phyloP scores from a whole-genome alignment of 192 early-diverging fungal genomes.

The Entomortierella beljakovae region DNA sequence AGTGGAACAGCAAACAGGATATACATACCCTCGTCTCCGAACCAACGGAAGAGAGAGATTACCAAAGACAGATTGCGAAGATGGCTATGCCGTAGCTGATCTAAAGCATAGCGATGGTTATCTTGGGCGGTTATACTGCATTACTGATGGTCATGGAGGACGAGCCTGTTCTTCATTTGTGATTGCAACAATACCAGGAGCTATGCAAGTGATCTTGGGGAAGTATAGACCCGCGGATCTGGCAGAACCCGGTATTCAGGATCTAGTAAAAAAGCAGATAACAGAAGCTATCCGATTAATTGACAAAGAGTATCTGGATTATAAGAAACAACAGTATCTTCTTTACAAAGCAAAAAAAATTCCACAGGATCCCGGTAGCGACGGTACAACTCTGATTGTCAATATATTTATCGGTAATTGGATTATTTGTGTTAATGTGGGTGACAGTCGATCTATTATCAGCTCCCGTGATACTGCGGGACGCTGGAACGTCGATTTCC shows the following conservation, averaged over 20 bases:
- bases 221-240: constrained; percentile 52
- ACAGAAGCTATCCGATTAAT: constrained; percentile 56
- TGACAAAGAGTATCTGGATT: constrained; percentile 65
- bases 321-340: constrained; percentile 60
- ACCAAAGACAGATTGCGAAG: constrained; percentile 65
- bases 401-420: constrained; percentile 67
- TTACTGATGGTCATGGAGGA: constrained; percentile 71
- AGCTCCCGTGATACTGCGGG: constrained; percentile 43
- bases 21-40: constrained; percentile 66
- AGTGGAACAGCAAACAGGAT: constrained; percentile 66
- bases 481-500: constrained; percentile 63
- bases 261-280: constrained; percentile 56
- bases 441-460: constrained; percentile 67
- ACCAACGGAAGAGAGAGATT: constrained; percentile 57
- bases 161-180: constrained; percentile 66
- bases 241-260: constrained; percentile 48
- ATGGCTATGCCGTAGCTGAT: constrained; percentile 64
- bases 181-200: constrained; percentile 57
- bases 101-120: constrained; percentile 46
- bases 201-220: constrained; percentile 58
- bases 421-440: constrained; percentile 67
- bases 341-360: constrained; percentile 42
- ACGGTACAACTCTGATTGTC: constrained; percentile 65
- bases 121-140: constrained; percentile 60
- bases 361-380: constrained; percentile 56